Evolutionary conservation across 345 rosid species (phyloP).

Genomic region (Melaleuca quinquenervia): DNA sequence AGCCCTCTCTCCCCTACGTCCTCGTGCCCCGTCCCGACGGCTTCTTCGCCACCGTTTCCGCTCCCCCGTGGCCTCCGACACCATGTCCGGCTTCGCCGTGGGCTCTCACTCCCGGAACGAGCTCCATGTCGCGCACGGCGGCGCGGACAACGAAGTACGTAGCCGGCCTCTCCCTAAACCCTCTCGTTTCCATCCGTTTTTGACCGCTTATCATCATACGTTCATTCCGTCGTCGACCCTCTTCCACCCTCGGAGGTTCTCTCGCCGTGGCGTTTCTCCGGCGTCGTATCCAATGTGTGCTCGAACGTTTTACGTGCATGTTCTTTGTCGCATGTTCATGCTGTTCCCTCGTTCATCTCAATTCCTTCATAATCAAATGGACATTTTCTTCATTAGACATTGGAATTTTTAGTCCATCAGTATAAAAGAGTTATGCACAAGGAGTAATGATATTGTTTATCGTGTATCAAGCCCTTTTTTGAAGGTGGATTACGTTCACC

Average conservation of each 20-base stretch:
- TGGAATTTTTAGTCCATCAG: not conserved
- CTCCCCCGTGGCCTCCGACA: constrained; percentile 26
- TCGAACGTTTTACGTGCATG: not conserved
- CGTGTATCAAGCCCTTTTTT: not conserved
- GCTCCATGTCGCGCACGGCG: constrained; percentile 9
- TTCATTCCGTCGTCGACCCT: not conserved
- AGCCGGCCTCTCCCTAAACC: not conserved
- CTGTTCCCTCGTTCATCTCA: not conserved
- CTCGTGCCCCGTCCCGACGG: not conserved
- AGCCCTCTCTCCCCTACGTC: constrained; percentile 5
- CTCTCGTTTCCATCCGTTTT: not conserved
- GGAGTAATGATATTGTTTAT: not conserved
- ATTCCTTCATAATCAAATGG: not conserved
- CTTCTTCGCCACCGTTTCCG: not conserved
- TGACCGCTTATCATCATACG: not conserved
- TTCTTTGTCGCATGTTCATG: not conserved
- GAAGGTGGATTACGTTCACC: not conserved
- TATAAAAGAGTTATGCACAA: not conserved
- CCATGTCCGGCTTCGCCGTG: constrained; percentile 38
- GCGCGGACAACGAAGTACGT: constrained; percentile 17
- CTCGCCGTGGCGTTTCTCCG: fast-evolving
- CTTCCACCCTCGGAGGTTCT: not conserved
- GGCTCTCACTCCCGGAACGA: constrained; percentile 21
- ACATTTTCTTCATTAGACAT: not conserved
- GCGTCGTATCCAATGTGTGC: not conserved